Percentiles rank a stretch among this genome's conserved stretches.
Evolutionary conservation across 345 rosid genomes (phyloP).

Genomic region (Citrus mangshanensis): DNA sequence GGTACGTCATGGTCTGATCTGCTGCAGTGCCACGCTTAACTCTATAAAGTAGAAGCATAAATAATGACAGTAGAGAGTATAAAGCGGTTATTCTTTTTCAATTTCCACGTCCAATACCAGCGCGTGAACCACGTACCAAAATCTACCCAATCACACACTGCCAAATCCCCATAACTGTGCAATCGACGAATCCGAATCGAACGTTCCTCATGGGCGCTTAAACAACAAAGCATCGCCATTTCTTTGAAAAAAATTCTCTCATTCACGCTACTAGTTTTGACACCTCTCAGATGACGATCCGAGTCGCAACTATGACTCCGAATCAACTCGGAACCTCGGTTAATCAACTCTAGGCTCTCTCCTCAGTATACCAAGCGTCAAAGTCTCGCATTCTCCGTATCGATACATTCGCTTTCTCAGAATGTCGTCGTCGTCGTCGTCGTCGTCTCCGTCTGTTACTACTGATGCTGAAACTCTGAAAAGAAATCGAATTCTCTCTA

Average conservation of each 20-base stretch:
- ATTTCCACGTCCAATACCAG: neutral
- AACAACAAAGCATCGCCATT: neutral
- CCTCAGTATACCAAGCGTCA: slow-evolving; percentile 27
- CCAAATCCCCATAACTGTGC: neutral
- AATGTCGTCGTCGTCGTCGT: slow-evolving; percentile 34
- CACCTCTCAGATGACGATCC: neutral
- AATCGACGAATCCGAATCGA: neutral
- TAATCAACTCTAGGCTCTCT: slow-evolving; percentile 29
- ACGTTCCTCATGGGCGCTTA: neutral
- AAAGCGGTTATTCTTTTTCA: too few relatives aligned
- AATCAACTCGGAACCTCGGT: slow-evolving; percentile 34
- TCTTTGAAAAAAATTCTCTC: neutral
- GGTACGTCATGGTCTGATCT: neutral
- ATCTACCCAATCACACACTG: neutral
- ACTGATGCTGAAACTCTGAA: slow-evolving; percentile 49
- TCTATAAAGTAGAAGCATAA: too few relatives aligned
- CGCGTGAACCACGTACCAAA: neutral
- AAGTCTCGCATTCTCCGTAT: slow-evolving; percentile 22
- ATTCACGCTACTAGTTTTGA: neutral
- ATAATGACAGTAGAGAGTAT: too few relatives aligned
- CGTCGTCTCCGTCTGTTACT: slow-evolving; percentile 23
- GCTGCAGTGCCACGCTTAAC: neutral
- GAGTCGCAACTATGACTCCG: slow-evolving; percentile 25
- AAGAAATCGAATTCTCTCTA: slow-evolving; percentile 55
- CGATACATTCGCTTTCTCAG: slow-evolving; percentile 10